phyloP scores from a whole-genome alignment of 192 early-diverging fungal species.

The Powellomyces hirtus region DNA sequence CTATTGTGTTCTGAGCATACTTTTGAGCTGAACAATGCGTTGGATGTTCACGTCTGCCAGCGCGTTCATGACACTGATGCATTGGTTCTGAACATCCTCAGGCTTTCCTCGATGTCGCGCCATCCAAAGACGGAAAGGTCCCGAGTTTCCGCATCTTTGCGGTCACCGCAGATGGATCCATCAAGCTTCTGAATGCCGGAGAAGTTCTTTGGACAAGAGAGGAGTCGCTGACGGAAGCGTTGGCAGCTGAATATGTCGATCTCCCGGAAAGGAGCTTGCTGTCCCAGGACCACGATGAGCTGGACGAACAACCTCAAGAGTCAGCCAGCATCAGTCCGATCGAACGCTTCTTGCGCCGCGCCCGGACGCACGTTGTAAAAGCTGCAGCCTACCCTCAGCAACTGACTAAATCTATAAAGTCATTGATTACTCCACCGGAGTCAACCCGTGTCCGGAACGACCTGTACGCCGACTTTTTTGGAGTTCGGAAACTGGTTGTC shows the following conservation, averaged over 20 bases:
- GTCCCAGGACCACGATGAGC: slow-evolving; percentile 67
- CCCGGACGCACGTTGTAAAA: slow-evolving; percentile 49
- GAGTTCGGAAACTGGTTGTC: slow-evolving; percentile 86
- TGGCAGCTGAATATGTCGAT: slow-evolving; percentile 75
- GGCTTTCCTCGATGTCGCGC: slow-evolving; percentile 10
- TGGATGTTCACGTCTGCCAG: too few species aligned
- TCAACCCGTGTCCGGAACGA: too few species aligned
- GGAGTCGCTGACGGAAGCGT: slow-evolving; percentile 74
- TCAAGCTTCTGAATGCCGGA: slow-evolving; percentile 23
- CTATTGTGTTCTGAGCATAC: too few species aligned
- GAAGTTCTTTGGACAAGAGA: slow-evolving; percentile 76
- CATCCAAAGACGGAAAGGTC: background rate
- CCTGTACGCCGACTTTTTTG: slow-evolving; percentile 35
- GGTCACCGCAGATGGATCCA: slow-evolving; percentile 41
- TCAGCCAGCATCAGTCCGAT: slow-evolving; percentile 48
- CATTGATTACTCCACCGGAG: background rate
- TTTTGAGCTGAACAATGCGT: too few species aligned
- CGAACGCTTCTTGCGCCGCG: slow-evolving; percentile 64
- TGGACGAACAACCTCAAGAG: slow-evolving; percentile 53
- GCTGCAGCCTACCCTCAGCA: slow-evolving; percentile 32
- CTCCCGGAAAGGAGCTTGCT: slow-evolving; percentile 70
- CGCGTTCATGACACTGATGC: too few species aligned
- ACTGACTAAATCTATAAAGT: background rate
- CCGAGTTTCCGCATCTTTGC: slow-evolving; percentile 28
- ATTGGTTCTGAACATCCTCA: too few species aligned